Percentiles rank a stretch among this genome's conserved stretches.
Conservation (phyloP, 345 rosid species). For the Camelina sativa region DNA sequence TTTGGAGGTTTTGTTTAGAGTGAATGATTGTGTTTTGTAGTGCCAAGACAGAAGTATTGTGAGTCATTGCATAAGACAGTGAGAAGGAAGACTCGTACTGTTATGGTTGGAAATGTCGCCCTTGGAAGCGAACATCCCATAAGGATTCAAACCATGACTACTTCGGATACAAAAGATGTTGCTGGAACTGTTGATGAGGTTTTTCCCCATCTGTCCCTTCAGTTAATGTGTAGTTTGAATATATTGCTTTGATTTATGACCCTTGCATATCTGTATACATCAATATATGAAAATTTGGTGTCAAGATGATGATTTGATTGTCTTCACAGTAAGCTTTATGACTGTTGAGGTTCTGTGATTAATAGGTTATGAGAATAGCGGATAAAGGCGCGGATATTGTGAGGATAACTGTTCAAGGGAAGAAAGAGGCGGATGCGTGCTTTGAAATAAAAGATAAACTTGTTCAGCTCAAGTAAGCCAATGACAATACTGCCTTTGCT, state of each 20-base stretch:
- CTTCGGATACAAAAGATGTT: slow-evolving; percentile 84
- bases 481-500: slow-evolving; percentile 17
- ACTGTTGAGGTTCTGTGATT: slow-evolving; percentile 33
- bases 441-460: slow-evolving; percentile 91
- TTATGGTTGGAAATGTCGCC: slow-evolving; percentile 91
- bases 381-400: slow-evolving; percentile 94
- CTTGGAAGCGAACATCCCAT: slow-evolving; percentile 96
- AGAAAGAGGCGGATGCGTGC: slow-evolving; percentile 97
- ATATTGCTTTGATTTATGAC: slow-evolving; percentile 21
- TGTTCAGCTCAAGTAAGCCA: slow-evolving; percentile 82
- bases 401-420: slow-evolving; percentile 98
- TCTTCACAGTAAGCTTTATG: neutral
- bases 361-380: slow-evolving; percentile 91
- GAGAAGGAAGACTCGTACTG: slow-evolving; percentile 90
- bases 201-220: slow-evolving; percentile 6
- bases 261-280: neutral
- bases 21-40: slow-evolving; percentile 45
- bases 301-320: neutral
- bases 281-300: neutral
- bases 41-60: slow-evolving; percentile 94
- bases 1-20: neutral
- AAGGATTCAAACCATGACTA: slow-evolving; percentile 97
- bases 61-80: slow-evolving; percentile 87
- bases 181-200: slow-evolving; percentile 97
- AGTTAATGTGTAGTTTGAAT: neutral